These are phyloP conservation scores for Entomortierella lignicola DNA, from an alignment of 192 early-diverging fungal species.

Conservation along the genomic window DNA sequence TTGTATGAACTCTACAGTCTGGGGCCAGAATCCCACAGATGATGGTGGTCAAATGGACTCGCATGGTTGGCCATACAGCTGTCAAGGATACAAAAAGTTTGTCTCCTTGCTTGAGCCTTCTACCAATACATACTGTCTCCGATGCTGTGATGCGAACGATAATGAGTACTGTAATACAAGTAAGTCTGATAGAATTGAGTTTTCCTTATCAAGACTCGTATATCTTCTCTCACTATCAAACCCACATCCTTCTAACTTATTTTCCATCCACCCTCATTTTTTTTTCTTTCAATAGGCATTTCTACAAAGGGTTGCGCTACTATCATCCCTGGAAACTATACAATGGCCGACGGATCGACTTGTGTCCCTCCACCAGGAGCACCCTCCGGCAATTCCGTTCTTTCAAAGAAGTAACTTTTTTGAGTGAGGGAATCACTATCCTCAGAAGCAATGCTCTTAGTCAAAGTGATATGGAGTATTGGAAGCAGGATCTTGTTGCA, in stretches of 20 bases:
- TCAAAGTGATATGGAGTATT: no score
- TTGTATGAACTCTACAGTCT: constrained; percentile 41
- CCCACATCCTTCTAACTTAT: no score
- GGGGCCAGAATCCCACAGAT: constrained; percentile 39
- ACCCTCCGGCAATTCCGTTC: no score
- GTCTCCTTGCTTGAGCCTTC: constrained; percentile 59
- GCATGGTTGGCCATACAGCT: constrained; percentile 54
- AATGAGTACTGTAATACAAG: not conserved
- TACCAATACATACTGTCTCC: constrained; percentile 57
- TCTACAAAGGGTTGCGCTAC: constrained; percentile 46
- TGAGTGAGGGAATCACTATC: no score
- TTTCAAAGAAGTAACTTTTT: no score
- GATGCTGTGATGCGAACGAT: constrained; percentile 32
- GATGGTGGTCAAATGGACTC: constrained; percentile 56
- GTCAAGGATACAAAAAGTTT: constrained; percentile 57
- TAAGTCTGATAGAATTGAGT: not conserved
- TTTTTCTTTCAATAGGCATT: constrained; percentile 12
- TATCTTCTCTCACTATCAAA: no score
- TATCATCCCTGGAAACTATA: constrained; percentile 48
- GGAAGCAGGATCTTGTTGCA: no score
- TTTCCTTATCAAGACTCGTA: no score
- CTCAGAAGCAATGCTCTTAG: no score
- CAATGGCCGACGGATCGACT: constrained; percentile 36
- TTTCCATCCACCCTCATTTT: no score
- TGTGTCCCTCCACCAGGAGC: constrained; percentile 20